Conservation (phyloP, 2,329 filamentous ascomycete species). For the Lomentospora prolificans region DNA sequence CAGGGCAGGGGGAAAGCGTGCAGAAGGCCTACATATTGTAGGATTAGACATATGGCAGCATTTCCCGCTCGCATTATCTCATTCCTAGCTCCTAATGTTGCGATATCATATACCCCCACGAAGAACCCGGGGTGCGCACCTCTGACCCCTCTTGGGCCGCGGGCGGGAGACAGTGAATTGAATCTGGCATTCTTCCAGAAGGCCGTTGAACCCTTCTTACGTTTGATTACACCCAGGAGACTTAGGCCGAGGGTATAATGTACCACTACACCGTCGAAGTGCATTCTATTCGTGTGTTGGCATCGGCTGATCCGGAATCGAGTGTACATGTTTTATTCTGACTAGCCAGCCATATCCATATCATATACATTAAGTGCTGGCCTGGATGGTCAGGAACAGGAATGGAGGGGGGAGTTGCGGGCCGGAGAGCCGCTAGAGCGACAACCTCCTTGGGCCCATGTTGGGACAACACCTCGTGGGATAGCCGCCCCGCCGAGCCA, state of each 20-base stretch:
- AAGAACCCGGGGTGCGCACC: background rate
- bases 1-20: background rate
- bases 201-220: background rate
- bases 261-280: background rate
- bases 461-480: conserved; percentile 4
- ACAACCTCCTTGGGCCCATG: background rate
- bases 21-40: background rate
- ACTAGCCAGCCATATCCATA: background rate
- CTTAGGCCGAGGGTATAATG: background rate
- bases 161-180: background rate
- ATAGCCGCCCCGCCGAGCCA: conserved; percentile 5
- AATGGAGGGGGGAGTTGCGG: background rate
- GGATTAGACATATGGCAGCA: background rate
- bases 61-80: background rate
- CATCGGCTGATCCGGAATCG: background rate
- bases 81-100: background rate
- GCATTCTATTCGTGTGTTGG: background rate
- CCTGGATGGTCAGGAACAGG: background rate
- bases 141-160: background rate
- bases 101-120: background rate
- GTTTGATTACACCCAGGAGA: background rate
- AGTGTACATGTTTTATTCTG: background rate
- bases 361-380: background rate
- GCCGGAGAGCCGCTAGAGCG: background rate
- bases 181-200: conserved; percentile 4